Base-by-base conservation (phyloP, 2,329 filamentous ascomycete species). In the Aspergillus sp. region DNA sequence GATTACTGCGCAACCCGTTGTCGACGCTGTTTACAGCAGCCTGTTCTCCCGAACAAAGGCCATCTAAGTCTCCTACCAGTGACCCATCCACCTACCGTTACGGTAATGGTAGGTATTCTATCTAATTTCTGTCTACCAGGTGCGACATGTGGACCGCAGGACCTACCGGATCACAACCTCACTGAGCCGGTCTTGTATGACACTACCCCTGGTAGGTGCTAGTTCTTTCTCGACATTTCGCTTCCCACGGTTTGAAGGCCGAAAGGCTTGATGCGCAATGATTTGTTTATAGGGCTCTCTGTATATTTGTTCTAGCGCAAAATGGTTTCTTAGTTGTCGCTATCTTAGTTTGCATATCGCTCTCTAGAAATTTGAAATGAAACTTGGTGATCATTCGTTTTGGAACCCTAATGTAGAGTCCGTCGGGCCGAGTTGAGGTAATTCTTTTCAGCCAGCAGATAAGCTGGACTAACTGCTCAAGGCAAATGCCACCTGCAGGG, bases 21-120 rank as follows among this genome's bases (percentile, higher is more conserved):
- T 98, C 76, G 95, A 99, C 78, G 93, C 93, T 71, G 91, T 99
- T 80, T 99, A 98, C 86, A 95, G 91, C 86, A 96, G 90, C 84
- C 86, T 96, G 78, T 96, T 95, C 82, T 90, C 89, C 77, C 88
- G 90, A 75, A 90, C 89, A 68, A 90, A 90, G 78, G 89, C 89
- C 75, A 90, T 92, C 69, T 93, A 79, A 58, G 57, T 52, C 31
- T 41, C 57, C 31, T 31, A 17, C 31, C n/a, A 21, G 21, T 55
- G 52, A 15, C 45, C 35, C 58, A 58, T 12, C 17, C 14, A 27
- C 39, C 60, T 57, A 57, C 44, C 54, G 47, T 37, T n/a, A 14
- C 48, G 56, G 48, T 58, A 55, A 57, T 65, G 68, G 66, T 70
- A 71, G 69, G 65, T 70, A 62, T 68, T 31, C 62, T 57, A 62